phyloP scores from a whole-genome alignment of 371 early-diverging fungal species.

The Apophysomyces ossiformis region DNA sequence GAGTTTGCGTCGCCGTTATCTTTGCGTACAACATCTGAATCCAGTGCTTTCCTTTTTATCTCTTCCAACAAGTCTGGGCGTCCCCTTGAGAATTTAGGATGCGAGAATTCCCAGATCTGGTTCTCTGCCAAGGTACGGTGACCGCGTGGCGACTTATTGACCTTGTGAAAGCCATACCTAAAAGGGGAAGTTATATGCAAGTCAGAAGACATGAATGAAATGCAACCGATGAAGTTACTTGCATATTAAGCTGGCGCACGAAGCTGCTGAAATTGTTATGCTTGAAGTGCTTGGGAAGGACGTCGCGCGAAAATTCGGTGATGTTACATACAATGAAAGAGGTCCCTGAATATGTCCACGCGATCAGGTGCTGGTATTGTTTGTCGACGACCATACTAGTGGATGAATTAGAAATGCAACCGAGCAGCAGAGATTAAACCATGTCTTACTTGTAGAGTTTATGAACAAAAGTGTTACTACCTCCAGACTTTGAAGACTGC shows the following conservation, averaged over 20 bases:
- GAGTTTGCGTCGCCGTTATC: conserved; percentile 76
- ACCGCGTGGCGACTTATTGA: conserved; percentile 75
- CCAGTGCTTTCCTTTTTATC: conserved; percentile 72
- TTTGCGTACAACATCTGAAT: conserved; percentile 71
- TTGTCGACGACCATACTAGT: conserved; percentile 80
- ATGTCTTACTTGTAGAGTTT: conserved; percentile 36
- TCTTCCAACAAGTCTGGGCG: conserved; percentile 61
- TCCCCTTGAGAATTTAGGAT: conserved; percentile 57
- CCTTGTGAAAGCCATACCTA: conserved; percentile 75
- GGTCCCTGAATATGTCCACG: conserved; percentile 83
- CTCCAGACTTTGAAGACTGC: conserved; percentile 3
- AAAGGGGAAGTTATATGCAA: conserved; percentile 2
- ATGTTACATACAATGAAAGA: conserved; percentile 93
- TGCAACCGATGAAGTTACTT: conserved; percentile 42
- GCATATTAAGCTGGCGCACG: conserved; percentile 89
- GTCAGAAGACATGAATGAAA: conserved; percentile 9
- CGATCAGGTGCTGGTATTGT: conserved; percentile 78
- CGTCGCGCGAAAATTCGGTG: conserved; percentile 84
- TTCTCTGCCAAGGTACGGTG: conserved; percentile 79
- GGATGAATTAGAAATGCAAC: conserved; percentile 10
- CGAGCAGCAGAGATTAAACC: background rate
- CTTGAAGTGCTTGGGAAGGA: conserved; percentile 82
- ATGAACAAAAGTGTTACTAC: conserved; percentile 44
- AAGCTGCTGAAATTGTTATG: conserved; percentile 87
- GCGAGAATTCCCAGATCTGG: conserved; percentile 69